Conservation (phyloP, 441 rosid species). For the Aquilaria agallochum region DNA sequence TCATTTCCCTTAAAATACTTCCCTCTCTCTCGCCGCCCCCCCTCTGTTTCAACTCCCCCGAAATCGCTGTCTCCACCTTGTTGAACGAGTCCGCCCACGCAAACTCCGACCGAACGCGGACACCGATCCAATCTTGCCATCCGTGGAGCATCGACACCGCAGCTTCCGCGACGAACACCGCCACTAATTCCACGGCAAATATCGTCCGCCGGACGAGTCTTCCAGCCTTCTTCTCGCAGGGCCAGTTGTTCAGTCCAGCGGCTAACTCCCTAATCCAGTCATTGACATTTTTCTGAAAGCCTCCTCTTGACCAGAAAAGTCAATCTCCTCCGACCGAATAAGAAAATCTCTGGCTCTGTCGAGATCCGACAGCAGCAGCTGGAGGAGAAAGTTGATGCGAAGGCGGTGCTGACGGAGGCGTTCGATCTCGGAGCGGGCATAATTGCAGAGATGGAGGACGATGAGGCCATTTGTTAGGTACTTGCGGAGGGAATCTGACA, state of each 20-base stretch:
- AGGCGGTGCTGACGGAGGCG: not conserved
- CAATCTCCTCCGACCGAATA: not conserved
- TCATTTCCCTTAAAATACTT: constrained; percentile 2
- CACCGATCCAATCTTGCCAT: not conserved
- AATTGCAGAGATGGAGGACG: constrained; percentile 15
- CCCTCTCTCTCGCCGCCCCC: not conserved
- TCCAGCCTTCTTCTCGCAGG: not conserved
- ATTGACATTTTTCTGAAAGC: not conserved
- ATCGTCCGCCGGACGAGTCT: not conserved
- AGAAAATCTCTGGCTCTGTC: constrained; percentile 9
- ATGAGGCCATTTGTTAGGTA: constrained; percentile 11
- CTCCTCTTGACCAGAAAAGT: not conserved
- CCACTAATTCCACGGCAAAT: constrained; percentile 6
- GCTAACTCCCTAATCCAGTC: constrained; percentile 5
- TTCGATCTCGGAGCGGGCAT: not conserved
- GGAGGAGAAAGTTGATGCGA: constrained; percentile 1
- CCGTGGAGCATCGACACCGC: constrained; percentile 6
- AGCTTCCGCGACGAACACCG: constrained; percentile 9
- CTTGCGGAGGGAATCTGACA: not conserved
- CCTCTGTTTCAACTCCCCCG: constrained; percentile 5
- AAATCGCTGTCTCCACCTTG: constrained; percentile 1
- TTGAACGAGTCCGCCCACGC: constrained; percentile 11
- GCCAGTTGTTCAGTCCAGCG: not conserved
- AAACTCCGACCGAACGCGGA: constrained; percentile 13
- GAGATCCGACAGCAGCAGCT: not conserved